These are phyloP conservation scores for Clarireedia homoeocarpa DNA, from an alignment of 2,329 filamentous ascomycete genomes.

Conservation along the genomic window DNA sequence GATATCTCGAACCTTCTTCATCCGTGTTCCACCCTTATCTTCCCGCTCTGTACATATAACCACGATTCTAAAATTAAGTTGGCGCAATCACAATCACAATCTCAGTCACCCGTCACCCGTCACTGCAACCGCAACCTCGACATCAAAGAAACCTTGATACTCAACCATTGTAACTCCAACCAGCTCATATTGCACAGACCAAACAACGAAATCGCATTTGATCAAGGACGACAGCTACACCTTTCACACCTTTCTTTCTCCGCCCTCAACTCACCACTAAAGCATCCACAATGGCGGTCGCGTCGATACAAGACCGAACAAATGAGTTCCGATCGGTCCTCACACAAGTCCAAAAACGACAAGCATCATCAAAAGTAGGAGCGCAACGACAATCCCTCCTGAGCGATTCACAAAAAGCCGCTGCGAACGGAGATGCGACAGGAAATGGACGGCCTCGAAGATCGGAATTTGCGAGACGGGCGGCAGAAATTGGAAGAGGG, in stretches of 20 bases:
- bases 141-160: no score
- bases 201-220: neutral
- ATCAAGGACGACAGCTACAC: no score
- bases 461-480: slow-evolving; percentile 88
- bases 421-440: slow-evolving; percentile 43
- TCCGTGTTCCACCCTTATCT: neutral
- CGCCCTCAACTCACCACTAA: no score
- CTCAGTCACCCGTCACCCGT: neutral
- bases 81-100: neutral
- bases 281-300: slow-evolving; percentile 44
- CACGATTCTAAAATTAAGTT: neutral
- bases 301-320: slow-evolving; percentile 92
- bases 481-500: slow-evolving; percentile 83
- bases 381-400: slow-evolving; percentile 76
- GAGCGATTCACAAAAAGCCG: slow-evolving; percentile 62
- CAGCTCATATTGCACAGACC: neutral
- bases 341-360: slow-evolving; percentile 71
- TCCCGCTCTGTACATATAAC: no score
- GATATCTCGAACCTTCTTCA: neutral
- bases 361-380: slow-evolving; percentile 68
- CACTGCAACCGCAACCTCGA: no score
- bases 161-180: no score
- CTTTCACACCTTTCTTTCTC: no score
- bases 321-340: slow-evolving; percentile 91
- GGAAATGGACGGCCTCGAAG: slow-evolving; percentile 45